A percentile compares a stretch with the other conserved stretches of the same genome.
phyloP scores from a whole-genome alignment of 179 eudicot species.

The Corrigiola litoralis region DNA sequence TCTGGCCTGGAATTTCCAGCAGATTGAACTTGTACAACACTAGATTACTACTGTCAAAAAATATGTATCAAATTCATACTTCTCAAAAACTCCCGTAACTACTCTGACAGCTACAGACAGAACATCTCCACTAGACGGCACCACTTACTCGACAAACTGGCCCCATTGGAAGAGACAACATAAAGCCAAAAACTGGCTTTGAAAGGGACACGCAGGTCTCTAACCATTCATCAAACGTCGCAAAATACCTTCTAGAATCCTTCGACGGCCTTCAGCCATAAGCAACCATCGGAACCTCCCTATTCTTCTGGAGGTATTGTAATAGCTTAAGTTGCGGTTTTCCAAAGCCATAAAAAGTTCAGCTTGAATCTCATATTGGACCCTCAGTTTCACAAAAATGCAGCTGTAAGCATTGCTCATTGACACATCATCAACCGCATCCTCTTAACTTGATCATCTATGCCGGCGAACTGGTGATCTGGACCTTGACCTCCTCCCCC shows the following conservation, averaged over 20 bases:
- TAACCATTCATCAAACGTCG: not conserved
- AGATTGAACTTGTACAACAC: too few relatives aligned
- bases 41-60: too few relatives aligned
- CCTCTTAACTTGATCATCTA: slow-evolving; percentile 23
- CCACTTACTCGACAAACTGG: too few relatives aligned
- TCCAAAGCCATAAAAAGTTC: not conserved
- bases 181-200: too few relatives aligned
- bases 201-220: too few relatives aligned
- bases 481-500: slow-evolving; percentile 71
- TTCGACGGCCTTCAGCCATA: not conserved
- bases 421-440: not conserved
- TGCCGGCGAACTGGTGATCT: slow-evolving; percentile 68
- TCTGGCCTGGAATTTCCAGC: too few relatives aligned
- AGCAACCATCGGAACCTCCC: not conserved
- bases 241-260: too few relatives aligned
- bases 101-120: too few relatives aligned
- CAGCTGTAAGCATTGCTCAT: not conserved
- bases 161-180: too few relatives aligned
- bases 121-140: too few relatives aligned
- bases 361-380: not conserved
- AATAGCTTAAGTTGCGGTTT: not conserved
- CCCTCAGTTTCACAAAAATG: not conserved
- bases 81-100: too few relatives aligned
- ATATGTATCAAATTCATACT: too few relatives aligned
- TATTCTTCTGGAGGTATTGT: not conserved